Evolutionary conservation across 2,329 filamentous ascomycete species (phyloP), one percentile per base, ranked within the genome.

Genomic region (Pseudogymnoascus sp.): DNA sequence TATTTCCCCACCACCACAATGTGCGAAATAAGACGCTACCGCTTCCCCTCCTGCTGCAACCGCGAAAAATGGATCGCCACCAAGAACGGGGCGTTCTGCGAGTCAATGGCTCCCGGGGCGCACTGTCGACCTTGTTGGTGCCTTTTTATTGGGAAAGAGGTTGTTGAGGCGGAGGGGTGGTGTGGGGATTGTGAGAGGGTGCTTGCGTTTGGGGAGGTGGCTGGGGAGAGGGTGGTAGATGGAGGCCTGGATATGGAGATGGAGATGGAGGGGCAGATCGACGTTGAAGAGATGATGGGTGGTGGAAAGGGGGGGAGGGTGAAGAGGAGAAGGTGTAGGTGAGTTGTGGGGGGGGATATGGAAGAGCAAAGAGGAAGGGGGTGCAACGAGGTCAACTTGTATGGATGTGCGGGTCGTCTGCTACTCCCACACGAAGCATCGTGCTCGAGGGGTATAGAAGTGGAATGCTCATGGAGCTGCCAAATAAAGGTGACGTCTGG

Each of bases 21-120:
- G 62, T 63, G 62, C 12, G 38, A 45, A 35, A 49, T 63, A 25
- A 16, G n/a, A 28, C 62, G 62, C 22, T 38, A 33, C 33, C 39
- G 33, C 7, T 55, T 61, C 28, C 12, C 28, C 8, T 52, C 11
- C 23, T 63, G 62, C 36, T 63, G 62, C 58, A 41, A 38, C 22
- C 58, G 55, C 19, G 62, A 61, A 4, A 62, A 61, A 2, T 61
- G 58, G 58, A 35, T 28, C 7, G 28, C 11, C 23, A 36, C 11
- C 42, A 60, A 62, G 49, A 59, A 59, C 55, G 33, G 33, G 22
- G 30, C 55, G 1, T 62, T 52, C 22, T 59, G 61, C 8, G 45
- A 41, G 36, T 22, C 14, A 4, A 63, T 63, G 30, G 22, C n/a
- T 55, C 30, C 55, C 2, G 16, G 36, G 16, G 19, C 22, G 19